phyloP scores from a whole-genome alignment of 1,284 basidiomycete species.

The Heterobasidion occidentale region DNA sequence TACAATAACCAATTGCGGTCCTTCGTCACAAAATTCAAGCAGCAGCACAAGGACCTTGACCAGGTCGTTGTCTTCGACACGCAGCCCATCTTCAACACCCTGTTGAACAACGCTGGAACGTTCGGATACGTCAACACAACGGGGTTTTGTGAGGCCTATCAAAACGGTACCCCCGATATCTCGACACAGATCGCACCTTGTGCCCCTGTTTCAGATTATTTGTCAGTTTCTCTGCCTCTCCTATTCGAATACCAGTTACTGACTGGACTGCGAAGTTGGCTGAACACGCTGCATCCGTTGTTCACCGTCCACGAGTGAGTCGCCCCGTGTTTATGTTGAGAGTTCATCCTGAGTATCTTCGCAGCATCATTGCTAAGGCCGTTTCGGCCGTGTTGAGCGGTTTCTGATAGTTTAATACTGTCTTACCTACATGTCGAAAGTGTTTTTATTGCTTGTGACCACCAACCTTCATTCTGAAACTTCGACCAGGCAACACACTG shows the following conservation, averaged over 20 bases:
- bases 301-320: conserved; percentile 22
- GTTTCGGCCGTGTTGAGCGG: background rate
- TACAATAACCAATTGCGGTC: conserved; percentile 42
- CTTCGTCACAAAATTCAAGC: conserved; percentile 32
- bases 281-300: conserved; percentile 21
- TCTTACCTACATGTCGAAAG: background rate
- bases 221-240: conserved; percentile 33
- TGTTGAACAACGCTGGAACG: conserved; percentile 41
- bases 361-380: background rate
- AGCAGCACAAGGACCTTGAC: conserved; percentile 33
- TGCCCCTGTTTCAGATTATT: conserved; percentile 56
- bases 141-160: conserved; percentile 51
- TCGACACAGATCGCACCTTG: conserved; percentile 48
- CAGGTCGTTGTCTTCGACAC: conserved; percentile 46
- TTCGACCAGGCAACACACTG: too few species aligned
- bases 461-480: too few species aligned
- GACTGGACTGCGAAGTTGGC: conserved; percentile 17
- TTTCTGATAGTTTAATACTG: background rate
- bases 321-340: background rate
- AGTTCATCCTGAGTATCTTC: background rate
- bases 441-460: too few species aligned
- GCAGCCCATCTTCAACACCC: conserved; percentile 46
- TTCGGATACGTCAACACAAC: conserved; percentile 53
- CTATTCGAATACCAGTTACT: background rate
- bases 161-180: conserved; percentile 42